Base-by-base conservation (phyloP, 2,329 filamentous ascomycete species). In the Chaetomium strumarium region DNA sequence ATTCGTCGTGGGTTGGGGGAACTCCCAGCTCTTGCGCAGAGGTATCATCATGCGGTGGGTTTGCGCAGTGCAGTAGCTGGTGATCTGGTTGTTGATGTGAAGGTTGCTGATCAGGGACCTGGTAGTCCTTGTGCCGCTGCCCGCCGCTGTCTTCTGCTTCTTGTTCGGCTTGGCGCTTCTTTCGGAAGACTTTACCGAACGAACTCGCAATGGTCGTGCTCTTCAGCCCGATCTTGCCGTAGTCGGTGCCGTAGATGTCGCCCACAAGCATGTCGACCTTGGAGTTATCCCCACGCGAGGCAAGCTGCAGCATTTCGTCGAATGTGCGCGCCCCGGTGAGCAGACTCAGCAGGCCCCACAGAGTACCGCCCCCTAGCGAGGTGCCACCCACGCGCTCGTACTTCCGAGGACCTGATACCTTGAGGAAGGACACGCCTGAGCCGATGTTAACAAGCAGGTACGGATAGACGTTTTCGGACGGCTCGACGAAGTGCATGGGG, bases 371-470 rank as follows among this genome's bases (percentile, higher is more conserved):
- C 33, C 93, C 93, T 0, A 99, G 80, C 4, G 91, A 95, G 3
- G 93, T 96, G 55, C 93, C 93, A 49, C 93, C 93, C 10, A 99
- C 92, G 63, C 93, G 88, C 69, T 95, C 79, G 68, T 86, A 96
- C 59, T 90, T 80, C 50, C 86, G 81, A 0, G 90, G 91, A 0
- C 91, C 92, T 0, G 88, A 95, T 8, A 99, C 93, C 68, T 97
- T 97, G 70, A 99, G 86, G 80, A 99, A 95, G 39, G 87, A 93
- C 5, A 99, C 93, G 47, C 93, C 93, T 8, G 91, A 96, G 42
- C 93, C 93, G 61, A 99, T 99, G 71, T 99, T 99, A 64, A 99
- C 93, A 30, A 99, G 83, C 40, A 99, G 83, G 67, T 99, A 99
- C 2, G 93, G 93, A 68, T 99, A 97, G 55, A 96, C 90, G 61